These are phyloP conservation scores for Talaromyces sp. DNA, from an alignment of 2,329 filamentous ascomycete species.

Conservation along the genomic window DNA sequence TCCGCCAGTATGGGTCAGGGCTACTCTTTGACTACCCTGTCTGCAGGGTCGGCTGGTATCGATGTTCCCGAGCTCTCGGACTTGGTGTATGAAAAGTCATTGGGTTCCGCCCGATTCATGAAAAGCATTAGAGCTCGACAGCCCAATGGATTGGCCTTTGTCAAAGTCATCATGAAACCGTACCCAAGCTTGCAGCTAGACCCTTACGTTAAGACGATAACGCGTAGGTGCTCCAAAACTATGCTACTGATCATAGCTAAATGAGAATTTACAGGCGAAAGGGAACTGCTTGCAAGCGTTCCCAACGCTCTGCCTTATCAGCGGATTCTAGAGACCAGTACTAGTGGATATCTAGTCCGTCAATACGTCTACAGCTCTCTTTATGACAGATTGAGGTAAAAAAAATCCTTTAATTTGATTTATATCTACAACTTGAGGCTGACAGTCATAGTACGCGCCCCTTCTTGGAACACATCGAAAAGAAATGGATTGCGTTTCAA, in stretches of 20 bases:
- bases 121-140: constrained; percentile 90
- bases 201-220: constrained; percentile 69
- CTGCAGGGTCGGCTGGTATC: constrained; percentile 85
- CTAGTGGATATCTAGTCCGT: constrained; percentile 84
- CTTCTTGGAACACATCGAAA: constrained; percentile 95
- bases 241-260: constrained; percentile 15
- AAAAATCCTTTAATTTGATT: no score
- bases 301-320: constrained; percentile 90
- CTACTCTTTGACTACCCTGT: constrained; percentile 87
- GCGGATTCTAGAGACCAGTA: constrained; percentile 83
- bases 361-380: constrained; percentile 95
- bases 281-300: constrained; percentile 70
- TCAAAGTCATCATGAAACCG: constrained; percentile 92
- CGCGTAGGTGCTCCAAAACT: constrained; percentile 49
- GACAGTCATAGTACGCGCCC: constrained; percentile 69
- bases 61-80: constrained; percentile 89
- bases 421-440: constrained; percentile 13
- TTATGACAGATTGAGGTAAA: constrained; percentile 76
- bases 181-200: constrained; percentile 75
- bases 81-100: constrained; percentile 82
- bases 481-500: constrained; percentile 97
- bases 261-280: constrained; percentile 55
- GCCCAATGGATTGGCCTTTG: constrained; percentile 83
- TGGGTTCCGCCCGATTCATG: constrained; percentile 91
- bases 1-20: constrained; percentile 74